phyloP scores from a whole-genome alignment of 2,329 filamentous ascomycete genomes.

The Pyrenophora teres region DNA sequence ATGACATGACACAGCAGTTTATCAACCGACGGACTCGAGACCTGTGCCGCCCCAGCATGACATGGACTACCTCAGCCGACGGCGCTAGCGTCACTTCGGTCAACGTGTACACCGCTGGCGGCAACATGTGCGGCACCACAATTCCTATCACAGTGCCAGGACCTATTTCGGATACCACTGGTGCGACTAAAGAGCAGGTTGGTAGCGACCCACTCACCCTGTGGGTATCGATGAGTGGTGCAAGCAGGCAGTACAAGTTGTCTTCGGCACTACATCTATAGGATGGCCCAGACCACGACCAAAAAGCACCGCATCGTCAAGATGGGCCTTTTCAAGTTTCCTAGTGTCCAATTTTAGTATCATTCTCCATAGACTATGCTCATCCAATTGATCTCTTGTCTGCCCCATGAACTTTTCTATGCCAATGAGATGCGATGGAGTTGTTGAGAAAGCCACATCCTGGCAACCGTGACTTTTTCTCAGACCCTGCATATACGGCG shows the following conservation, averaged over 20 bases:
- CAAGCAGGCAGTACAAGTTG: constrained; percentile 43
- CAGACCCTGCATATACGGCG: too few relatives aligned
- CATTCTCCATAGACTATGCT: too few relatives aligned
- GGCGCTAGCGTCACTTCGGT: constrained; percentile 56
- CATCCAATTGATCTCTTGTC: too few relatives aligned
- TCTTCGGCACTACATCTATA: constrained; percentile 34
- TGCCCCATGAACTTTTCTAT: too few relatives aligned
- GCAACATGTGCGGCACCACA: constrained; percentile 57
- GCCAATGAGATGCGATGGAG: too few relatives aligned
- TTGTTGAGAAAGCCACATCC: too few relatives aligned
- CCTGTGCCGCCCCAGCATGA: constrained; percentile 56
- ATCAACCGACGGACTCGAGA: constrained; percentile 60
- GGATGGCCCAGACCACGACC: background rate
- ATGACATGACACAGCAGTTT: constrained; percentile 59
- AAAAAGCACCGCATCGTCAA: background rate
- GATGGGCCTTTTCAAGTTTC: too few relatives aligned
- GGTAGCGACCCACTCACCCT: constrained; percentile 53
- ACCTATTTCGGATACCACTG: constrained; percentile 50
- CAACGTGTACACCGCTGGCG: constrained; percentile 53
- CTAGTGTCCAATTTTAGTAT: too few relatives aligned
- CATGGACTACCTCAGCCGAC: constrained; percentile 52
- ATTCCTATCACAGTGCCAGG: constrained; percentile 62
- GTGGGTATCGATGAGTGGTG: constrained; percentile 48
- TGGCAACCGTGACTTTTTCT: too few relatives aligned
- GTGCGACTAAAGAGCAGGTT: constrained; percentile 57